Conservation (phyloP, 2,329 filamentous ascomycete genomes). For the Hyphodiscus sp. region DNA sequence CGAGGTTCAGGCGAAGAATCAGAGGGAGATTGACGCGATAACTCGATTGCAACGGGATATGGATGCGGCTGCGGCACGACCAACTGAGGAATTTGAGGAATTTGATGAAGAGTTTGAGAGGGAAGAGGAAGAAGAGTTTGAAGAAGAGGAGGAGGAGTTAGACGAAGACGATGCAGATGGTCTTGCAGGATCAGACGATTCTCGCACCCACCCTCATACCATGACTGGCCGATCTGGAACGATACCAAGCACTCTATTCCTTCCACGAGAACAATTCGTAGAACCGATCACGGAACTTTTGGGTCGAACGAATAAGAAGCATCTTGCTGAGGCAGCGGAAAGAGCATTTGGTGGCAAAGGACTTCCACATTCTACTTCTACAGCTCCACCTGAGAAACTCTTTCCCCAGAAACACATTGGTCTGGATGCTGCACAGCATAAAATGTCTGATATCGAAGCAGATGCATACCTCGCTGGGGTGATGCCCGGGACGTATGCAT, state of each 20-base stretch:
- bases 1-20: slow-evolving; percentile 22
- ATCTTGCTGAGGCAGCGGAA: slow-evolving; percentile 67
- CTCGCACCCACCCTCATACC: slow-evolving; percentile 69
- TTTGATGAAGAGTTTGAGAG: slow-evolving; percentile 20
- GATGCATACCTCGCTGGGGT: slow-evolving; percentile 66
- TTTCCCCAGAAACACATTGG: slow-evolving; percentile 58
- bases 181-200: slow-evolving; percentile 31
- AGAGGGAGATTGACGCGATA: slow-evolving; percentile 29
- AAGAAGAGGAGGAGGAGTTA: slow-evolving; percentile 21
- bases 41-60: slow-evolving; percentile 28
- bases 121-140: slow-evolving; percentile 23
- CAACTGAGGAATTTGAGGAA: slow-evolving; percentile 19
- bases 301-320: slow-evolving; percentile 60
- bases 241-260: slow-evolving; percentile 63
- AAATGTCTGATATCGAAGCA: slow-evolving; percentile 69
- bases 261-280: slow-evolving; percentile 65
- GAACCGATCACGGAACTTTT: slow-evolving; percentile 65
- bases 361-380: slow-evolving; percentile 71
- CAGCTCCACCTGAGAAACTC: slow-evolving; percentile 49
- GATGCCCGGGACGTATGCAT: slow-evolving; percentile 65
- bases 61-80: slow-evolving; percentile 20
- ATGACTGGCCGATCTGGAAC: slow-evolving; percentile 68
- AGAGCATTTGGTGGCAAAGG: slow-evolving; percentile 68
- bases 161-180: slow-evolving; percentile 20
- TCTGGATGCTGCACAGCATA: slow-evolving; percentile 54